Evolutionary conservation across 139 green algal genomes (phyloP).

Genomic region (Micromonas pusilla): DNA sequence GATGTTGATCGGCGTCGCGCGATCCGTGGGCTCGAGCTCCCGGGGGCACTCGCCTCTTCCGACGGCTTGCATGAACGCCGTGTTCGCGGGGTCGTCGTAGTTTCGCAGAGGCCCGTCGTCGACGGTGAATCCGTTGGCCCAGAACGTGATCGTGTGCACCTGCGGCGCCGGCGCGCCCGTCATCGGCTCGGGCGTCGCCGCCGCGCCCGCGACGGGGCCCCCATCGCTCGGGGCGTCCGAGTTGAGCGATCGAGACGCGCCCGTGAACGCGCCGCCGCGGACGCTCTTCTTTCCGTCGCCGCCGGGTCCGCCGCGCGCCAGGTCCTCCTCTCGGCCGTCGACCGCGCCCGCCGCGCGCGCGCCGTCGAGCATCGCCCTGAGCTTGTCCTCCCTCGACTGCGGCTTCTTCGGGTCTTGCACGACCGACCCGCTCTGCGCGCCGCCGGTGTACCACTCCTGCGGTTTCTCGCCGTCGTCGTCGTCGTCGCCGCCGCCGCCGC

Average conservation of each 20-base stretch:
- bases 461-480: constrained; percentile 18
- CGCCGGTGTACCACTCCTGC: constrained; percentile 35
- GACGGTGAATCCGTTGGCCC: constrained; percentile 44
- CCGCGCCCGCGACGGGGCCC: too few relatives aligned
- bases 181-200: neutral
- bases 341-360: constrained; percentile 33
- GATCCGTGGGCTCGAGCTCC: constrained; percentile 39
- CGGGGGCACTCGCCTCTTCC: constrained; percentile 40
- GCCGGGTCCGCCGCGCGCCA: too few relatives aligned
- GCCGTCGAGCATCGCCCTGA: constrained; percentile 37
- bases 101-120: constrained; percentile 45
- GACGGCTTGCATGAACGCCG: constrained; percentile 45
- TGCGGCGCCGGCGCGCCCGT: neutral
- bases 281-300: neutral
- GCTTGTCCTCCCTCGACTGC: neutral
- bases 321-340: constrained; percentile 34
- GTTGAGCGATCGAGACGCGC: neutral
- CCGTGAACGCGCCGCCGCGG: neutral
- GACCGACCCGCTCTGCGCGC: constrained; percentile 26
- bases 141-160: constrained; percentile 19
- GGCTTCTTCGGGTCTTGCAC: constrained; percentile 33
- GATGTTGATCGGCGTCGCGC: constrained; percentile 36
- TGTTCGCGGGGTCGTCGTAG: constrained; percentile 43
- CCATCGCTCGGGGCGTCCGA: neutral
- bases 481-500: constrained; percentile 7